Base-by-base conservation (phyloP, 345 rosid species). In the Lepidium didymum region DNA sequence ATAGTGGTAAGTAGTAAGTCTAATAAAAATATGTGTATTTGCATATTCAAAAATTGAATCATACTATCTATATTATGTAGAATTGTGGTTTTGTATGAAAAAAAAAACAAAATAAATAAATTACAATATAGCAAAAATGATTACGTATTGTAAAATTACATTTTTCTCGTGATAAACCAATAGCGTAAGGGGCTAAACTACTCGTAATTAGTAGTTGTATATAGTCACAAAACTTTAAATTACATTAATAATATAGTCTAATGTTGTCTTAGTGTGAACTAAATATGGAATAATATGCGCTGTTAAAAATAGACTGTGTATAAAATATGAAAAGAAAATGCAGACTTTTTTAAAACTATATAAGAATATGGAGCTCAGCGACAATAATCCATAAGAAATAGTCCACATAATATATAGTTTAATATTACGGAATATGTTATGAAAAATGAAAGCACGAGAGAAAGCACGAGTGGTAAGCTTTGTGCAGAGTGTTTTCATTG, bases 401-500 rank as follows among this genome's bases (percentile, higher is more conserved):
- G 47, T 53, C 46, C 41, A 41, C 19, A 51, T 62, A 42, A 10
- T 19, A 27, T 45, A 9, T 35, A 53, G 15, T 62, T 53, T 60
- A 62, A 21, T 33, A 43, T 33, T 18, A 13, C 10, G 25, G 12
- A 37, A 35, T 56, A 46, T 49, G 10, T 44, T 21, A 35, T 25
- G 27, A 4, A 31, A 21, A 69, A 16, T 13, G 50, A 38, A 7
- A 57, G 3, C 67, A 59, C 47, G 75, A 52, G 62, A 6, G 63
- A 54, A 62, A 53, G 56, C 62, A 74, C 68, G 62, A 67, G 63
- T 65, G 77, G 33, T 15, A 19, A 43, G 77, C 73, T 59, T 67
- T 52, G 56, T 67, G 77, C 68, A 74, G 73, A 59, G 73, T 74
- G 68, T 10, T 66, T 73, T 44, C 77, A 74, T 59, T 60, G 73